Evolutionary conservation across 768 basidiomycete species (phyloP), one percentile per base, ranked within the genome.

Genomic region (Botryobasidium botryosum): DNA sequence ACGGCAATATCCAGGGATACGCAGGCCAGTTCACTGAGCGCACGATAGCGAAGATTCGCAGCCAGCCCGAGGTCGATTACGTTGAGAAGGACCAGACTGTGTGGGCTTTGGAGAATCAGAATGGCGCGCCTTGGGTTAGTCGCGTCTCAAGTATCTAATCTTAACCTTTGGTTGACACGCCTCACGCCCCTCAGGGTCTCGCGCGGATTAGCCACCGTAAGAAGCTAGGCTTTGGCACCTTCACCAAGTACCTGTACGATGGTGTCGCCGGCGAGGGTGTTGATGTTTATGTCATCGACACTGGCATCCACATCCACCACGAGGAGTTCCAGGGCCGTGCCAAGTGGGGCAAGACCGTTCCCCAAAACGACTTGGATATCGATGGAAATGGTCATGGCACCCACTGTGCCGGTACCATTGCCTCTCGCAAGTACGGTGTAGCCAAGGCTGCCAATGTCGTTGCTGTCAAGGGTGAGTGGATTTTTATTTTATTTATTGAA

Each of bases 71-170:
- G 60, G 91, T 99, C 26, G 81, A 76, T 15, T 92, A 81, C 56
- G 68, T 99, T 43, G 94, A 99, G 69, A 74, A 70, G 46, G 94
- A 99, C 68, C 90, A 94, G 66, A 66, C 91, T 54, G 87, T 97
- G 53, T 64, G 35, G 53, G 53, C 51, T 13, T 37, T 32, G 17
- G 51, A 47, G 21, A 57, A 63, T 2, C 81, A 90, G 72, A 72
- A 59, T 41, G 55, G 62, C n/a, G 82, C 88, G 8, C 83, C 88
- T 42, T 91, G 88, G 88, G 86, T 88, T 60, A 61, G 76, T 66
- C 42, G 48, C 43, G 24, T 6, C 26, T 10, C 29, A 23, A 20
- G n/a, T 15, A 35, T 13, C 10, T 21, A 36, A 36, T 33, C 10
- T 4, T 6, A 25, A 35, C 44, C 26, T 8, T 3, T 17, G n/a